A percentile compares a stretch with the other conserved stretches of the same genome.
These are phyloP conservation scores for Beauveria brongniartii DNA, from an alignment of 2,329 filamentous ascomycete species.

Conservation along the genomic window DNA sequence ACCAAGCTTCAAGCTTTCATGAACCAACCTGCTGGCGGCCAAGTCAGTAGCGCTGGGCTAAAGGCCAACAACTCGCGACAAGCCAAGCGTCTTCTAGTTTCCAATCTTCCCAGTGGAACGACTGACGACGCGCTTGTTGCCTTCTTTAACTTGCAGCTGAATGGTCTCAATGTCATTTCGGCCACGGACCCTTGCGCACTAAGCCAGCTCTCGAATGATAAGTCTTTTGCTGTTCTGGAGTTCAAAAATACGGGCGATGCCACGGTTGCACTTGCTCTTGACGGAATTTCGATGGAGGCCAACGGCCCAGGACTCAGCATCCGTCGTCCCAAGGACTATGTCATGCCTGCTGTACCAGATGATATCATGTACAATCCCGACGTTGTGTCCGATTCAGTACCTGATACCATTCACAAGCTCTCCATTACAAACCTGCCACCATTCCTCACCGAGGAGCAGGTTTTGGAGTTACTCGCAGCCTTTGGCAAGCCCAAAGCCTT, in stretches of 20 bases:
- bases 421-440: conserved; percentile 82
- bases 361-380: conserved; percentile 68
- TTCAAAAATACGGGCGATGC: conserved; percentile 84
- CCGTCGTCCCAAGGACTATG: conserved; percentile 90
- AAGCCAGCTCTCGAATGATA: conserved; percentile 72
- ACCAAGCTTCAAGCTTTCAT: conserved; percentile 92
- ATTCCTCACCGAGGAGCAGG: conserved; percentile 85
- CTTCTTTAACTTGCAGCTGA: conserved; percentile 96
- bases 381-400: conserved; percentile 69
- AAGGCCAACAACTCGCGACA: conserved; percentile 92
- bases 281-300: conserved; percentile 82
- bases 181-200: conserved; percentile 76
- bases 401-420: conserved; percentile 93
- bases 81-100: conserved; percentile 81
- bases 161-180: conserved; percentile 88
- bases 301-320: conserved; percentile 62
- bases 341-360: conserved; percentile 73
- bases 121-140: conserved; percentile 68
- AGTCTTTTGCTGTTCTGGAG: conserved; percentile 77
- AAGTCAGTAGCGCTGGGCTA: conserved; percentile 66
- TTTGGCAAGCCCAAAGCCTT: conserved; percentile 94
- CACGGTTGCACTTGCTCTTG: conserved; percentile 82
- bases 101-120: conserved; percentile 67
- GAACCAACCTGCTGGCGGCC: conserved; percentile 66
- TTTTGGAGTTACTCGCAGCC: conserved; percentile 78